Conservation (phyloP, 208 protist species). For the Leishmania guyanensis region DNA sequence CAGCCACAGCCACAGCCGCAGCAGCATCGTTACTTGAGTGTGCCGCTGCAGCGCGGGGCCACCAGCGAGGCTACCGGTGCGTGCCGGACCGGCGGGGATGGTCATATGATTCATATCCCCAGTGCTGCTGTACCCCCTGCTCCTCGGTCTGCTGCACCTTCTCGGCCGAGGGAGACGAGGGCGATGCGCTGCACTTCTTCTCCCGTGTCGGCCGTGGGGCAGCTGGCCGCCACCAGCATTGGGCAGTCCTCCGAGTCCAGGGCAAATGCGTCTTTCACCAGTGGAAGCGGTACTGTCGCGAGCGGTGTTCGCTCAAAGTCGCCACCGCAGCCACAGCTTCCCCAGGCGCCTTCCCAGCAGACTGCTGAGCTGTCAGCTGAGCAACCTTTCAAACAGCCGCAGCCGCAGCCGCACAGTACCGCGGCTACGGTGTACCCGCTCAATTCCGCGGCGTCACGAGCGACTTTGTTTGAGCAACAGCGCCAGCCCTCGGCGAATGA, state of each 20-base stretch:
- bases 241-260: neutral
- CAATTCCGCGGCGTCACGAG: neutral
- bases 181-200: neutral
- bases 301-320: neutral
- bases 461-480: slow-evolving; percentile 8
- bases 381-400: neutral
- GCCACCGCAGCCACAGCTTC: neutral
- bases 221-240: neutral
- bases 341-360: neutral
- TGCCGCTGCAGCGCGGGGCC: neutral
- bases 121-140: slow-evolving; percentile 1
- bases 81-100: neutral
- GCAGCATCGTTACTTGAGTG: neutral
- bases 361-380: neutral
- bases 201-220: neutral
- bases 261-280: neutral
- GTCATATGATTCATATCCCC: neutral
- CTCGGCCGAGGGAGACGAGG: neutral
- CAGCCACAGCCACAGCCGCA: neutral
- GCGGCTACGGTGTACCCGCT: neutral
- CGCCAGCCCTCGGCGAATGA: slow-evolving; percentile 2
- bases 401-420: neutral
- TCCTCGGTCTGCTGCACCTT: neutral
- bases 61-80: neutral
- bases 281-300: neutral